A percentile compares a stretch with the other conserved stretches of the same genome.
phyloP scores from a whole-genome alignment of 169 alveolate species.

The Amoebophrya sp. region DNA sequence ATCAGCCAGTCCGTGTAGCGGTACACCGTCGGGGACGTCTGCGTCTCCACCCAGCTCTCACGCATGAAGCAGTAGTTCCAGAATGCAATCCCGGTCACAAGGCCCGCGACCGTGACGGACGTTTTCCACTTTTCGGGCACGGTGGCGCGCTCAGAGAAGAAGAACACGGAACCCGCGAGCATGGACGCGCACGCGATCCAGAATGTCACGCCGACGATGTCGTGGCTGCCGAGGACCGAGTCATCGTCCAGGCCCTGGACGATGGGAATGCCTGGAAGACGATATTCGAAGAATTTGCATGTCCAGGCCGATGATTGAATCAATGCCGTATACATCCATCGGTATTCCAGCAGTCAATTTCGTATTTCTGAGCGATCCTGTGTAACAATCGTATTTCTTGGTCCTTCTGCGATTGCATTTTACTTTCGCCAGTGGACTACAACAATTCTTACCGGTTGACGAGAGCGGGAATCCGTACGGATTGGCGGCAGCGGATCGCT shows the following conservation, averaged over 20 bases:
- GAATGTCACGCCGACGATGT: neutral
- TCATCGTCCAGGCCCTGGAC: neutral
- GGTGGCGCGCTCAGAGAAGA: constrained; percentile 2
- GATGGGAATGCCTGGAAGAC: neutral
- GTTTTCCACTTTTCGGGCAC: neutral
- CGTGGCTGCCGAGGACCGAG: neutral
- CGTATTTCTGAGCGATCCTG: no score
- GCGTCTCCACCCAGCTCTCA: neutral
- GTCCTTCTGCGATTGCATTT: no score
- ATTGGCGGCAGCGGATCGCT: neutral
- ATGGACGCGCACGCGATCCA: neutral
- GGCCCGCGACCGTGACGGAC: neutral
- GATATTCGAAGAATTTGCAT: neutral
- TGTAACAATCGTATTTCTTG: no score
- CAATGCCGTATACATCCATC: neutral
- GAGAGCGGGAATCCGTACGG: neutral
- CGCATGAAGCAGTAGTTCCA: constrained; percentile 7
- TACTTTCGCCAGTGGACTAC: no score
- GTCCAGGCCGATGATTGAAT: neutral
- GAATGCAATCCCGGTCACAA: neutral
- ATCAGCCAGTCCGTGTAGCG: neutral
- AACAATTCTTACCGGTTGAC: neutral
- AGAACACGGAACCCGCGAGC: neutral
- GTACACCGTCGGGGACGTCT: neutral
- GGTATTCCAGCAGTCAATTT: no score